Evolutionary conservation across 306 rosid genomes (phyloP).

Genomic region (Lathyrus oleraceus): DNA sequence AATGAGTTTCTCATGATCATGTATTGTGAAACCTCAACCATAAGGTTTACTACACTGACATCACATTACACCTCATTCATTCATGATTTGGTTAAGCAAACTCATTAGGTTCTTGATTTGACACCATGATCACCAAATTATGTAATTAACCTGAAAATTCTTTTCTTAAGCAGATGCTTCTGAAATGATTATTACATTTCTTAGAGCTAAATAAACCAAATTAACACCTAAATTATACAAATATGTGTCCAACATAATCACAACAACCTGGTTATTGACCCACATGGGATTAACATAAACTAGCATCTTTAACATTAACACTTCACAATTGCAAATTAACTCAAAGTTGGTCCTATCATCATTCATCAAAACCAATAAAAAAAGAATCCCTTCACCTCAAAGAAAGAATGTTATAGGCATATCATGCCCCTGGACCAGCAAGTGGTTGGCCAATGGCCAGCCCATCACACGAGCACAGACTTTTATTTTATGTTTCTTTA

Average conservation of each 20-base stretch:
- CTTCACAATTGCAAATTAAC: not conserved
- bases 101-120: conserved; percentile 36
- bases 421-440: conserved; percentile 40
- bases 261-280: conserved; percentile 29
- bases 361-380: conserved; percentile 6
- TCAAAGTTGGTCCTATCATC: conserved; percentile 9
- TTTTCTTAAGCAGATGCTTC: conserved; percentile 7
- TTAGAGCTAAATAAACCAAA: conserved; percentile 27
- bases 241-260: not conserved
- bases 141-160: conserved; percentile 15
- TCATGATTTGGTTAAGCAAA: conserved; percentile 24
- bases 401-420: conserved; percentile 16
- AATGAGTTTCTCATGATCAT: conserved; percentile 7
- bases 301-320: conserved; percentile 10
- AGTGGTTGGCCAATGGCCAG: conserved; percentile 43
- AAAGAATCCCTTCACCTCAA: conserved; percentile 12
- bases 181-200: conserved; percentile 27
- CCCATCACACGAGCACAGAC: conserved; percentile 36
- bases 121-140: conserved; percentile 32
- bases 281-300: conserved; percentile 3
- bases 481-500: not conserved
- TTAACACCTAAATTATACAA: conserved; percentile 1
- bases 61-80: conserved; percentile 31
- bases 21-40: not conserved
- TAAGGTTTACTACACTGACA: conserved; percentile 23